A percentile compares a stretch with the other conserved stretches of the same genome.
phyloP scores from a whole-genome alignment of 345 rosid genomes.

The Physaria fendleri region DNA sequence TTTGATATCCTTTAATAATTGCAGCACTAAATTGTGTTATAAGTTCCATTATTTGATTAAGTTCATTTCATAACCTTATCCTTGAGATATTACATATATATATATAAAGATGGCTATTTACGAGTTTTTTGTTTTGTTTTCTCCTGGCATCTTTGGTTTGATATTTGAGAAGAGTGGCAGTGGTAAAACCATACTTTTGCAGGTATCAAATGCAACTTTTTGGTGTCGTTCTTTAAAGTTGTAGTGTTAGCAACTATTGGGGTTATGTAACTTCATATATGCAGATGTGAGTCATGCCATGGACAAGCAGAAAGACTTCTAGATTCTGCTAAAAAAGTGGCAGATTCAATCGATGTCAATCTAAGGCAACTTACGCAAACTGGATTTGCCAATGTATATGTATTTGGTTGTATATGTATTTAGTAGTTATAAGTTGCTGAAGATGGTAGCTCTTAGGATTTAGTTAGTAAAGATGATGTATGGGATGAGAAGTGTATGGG shows the following conservation, averaged over 20 bases:
- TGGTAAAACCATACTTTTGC: constrained; percentile 90
- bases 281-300: too few relatives aligned
- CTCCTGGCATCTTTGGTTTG: constrained; percentile 69
- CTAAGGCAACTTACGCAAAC: too few relatives aligned
- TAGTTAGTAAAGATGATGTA: constrained; percentile 66
- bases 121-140: constrained; percentile 1
- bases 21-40: too few relatives aligned
- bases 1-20: too few relatives aligned
- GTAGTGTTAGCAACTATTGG: background rate
- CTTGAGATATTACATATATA: background rate
- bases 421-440: too few relatives aligned
- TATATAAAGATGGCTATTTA: background rate
- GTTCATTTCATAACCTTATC: background rate
- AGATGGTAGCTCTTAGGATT: constrained; percentile 66
- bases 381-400: too few relatives aligned
- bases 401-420: too few relatives aligned
- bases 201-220: constrained; percentile 41
- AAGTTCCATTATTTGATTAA: background rate
- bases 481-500: constrained; percentile 49
- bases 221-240: background rate
- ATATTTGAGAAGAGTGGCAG: constrained; percentile 95
- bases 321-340: too few relatives aligned
- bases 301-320: too few relatives aligned
- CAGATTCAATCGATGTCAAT: too few relatives aligned
- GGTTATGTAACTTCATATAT: too few relatives aligned